phyloP scores from a whole-genome alignment of 1,139 yeast species.

The Hansenula anomala region DNA sequence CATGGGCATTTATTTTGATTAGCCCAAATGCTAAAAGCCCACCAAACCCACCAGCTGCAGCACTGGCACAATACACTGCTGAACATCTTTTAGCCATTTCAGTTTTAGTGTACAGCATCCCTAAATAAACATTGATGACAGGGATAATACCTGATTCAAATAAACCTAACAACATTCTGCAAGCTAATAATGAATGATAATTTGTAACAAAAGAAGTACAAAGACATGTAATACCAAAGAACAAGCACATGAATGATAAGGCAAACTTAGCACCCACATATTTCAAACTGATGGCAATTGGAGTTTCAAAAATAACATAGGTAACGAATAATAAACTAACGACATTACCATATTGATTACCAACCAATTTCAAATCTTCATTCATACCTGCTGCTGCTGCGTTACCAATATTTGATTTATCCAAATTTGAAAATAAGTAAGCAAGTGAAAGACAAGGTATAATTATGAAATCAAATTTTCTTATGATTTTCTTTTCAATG shows the following conservation, averaged over 20 bases:
- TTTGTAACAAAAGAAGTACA: slow-evolving; percentile 42
- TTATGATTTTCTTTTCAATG: slow-evolving; percentile 35
- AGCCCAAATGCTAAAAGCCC: slow-evolving; percentile 42
- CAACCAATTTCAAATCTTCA: slow-evolving; percentile 41
- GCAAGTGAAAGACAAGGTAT: slow-evolving; percentile 49
- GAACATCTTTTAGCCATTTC: slow-evolving; percentile 41
- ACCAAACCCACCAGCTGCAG: slow-evolving; percentile 42
- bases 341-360: slow-evolving; percentile 46
- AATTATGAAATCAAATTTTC: slow-evolving; percentile 45
- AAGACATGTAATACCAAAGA: slow-evolving; percentile 45
- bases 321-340: slow-evolving; percentile 54
- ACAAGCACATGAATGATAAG: slow-evolving; percentile 32
- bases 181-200: slow-evolving; percentile 39
- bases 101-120: slow-evolving; percentile 34
- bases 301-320: slow-evolving; percentile 48
- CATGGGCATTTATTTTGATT: slow-evolving; percentile 31
- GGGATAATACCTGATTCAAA: slow-evolving; percentile 56
- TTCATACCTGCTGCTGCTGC: slow-evolving; percentile 56
- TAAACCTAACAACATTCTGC: slow-evolving; percentile 45
- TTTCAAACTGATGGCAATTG: slow-evolving; percentile 41
- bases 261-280: slow-evolving; percentile 26
- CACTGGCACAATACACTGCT: slow-evolving; percentile 36
- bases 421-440: slow-evolving; percentile 52
- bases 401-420: slow-evolving; percentile 55
- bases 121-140: slow-evolving; percentile 34